These are phyloP conservation scores for Tulasnella sp. DNA, from an alignment of 768 basidiomycete species.

Conservation along the genomic window DNA sequence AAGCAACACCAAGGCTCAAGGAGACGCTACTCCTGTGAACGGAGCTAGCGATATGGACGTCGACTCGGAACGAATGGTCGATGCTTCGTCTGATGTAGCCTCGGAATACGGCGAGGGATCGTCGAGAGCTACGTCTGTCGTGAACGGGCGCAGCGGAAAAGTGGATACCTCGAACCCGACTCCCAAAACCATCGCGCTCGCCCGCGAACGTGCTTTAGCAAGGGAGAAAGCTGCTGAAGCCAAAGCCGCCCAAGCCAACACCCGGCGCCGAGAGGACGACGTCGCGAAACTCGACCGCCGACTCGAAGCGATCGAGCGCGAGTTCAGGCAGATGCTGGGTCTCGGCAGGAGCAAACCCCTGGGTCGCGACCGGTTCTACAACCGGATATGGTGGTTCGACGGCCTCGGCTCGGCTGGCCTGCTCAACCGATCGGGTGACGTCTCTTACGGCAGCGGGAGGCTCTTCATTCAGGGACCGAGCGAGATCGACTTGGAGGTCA, in stretches of 20 bases:
- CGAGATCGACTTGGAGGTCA: slow-evolving; percentile 70
- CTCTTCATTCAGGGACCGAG: slow-evolving; percentile 92
- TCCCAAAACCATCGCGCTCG: slow-evolving; percentile 54
- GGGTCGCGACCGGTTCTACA: slow-evolving; percentile 90
- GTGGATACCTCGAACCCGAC: slow-evolving; percentile 48
- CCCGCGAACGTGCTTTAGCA: slow-evolving; percentile 77
- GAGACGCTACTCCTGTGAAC: background rate
- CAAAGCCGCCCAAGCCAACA: slow-evolving; percentile 79
- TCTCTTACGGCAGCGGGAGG: slow-evolving; percentile 83
- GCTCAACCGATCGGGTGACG: slow-evolving; percentile 68
- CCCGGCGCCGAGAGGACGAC: slow-evolving; percentile 82
- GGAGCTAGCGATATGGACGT: slow-evolving; percentile 24
- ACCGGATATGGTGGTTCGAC: slow-evolving; percentile 98
- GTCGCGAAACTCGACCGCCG: slow-evolving; percentile 75
- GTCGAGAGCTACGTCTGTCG: slow-evolving; percentile 27
- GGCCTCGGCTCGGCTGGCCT: slow-evolving; percentile 78
- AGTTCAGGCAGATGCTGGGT: slow-evolving; percentile 86
- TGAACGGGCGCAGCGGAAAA: slow-evolving; percentile 42
- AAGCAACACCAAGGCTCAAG: slow-evolving; percentile 14
- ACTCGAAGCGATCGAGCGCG: slow-evolving; percentile 84
- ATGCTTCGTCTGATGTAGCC: slow-evolving; percentile 30
- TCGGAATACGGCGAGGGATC: slow-evolving; percentile 27
- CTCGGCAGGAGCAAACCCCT: slow-evolving; percentile 82
- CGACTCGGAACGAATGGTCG: slow-evolving; percentile 30
- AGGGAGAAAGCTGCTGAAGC: slow-evolving; percentile 72